Evolutionary conservation across 2,329 filamentous ascomycete species (phyloP).

Genomic region (Boeremia lycopersici): DNA sequence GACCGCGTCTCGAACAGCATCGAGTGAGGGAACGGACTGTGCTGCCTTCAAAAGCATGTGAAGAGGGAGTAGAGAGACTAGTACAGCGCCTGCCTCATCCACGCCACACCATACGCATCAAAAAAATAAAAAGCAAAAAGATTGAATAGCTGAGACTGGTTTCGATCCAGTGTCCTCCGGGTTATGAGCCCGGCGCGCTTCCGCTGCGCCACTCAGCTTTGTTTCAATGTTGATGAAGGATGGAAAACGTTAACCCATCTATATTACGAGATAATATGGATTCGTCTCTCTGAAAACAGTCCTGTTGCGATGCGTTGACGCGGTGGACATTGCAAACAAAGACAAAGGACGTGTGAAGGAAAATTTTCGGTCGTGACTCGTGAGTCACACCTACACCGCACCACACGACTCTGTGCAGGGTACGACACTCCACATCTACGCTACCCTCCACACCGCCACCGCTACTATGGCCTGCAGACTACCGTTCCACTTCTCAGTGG

Average conservation of each 20-base stretch:
- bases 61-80: neutral
- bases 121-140: slow-evolving; percentile 10
- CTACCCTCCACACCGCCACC: no score
- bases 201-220: slow-evolving; percentile 38
- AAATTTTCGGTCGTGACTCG: neutral
- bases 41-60: neutral
- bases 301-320: no score
- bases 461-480: no score
- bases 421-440: neutral
- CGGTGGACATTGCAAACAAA: no score
- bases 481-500: no score
- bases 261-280: neutral
- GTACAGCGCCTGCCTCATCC: no score
- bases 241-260: neutral
- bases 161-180: slow-evolving; percentile 37
- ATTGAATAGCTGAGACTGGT: slow-evolving; percentile 25
- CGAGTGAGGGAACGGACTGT: no score
- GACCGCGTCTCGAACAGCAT: no score
- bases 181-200: slow-evolving; percentile 44
- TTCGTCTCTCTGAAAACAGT: no score
- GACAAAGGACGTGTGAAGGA: neutral
- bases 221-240: neutral
- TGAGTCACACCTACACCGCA: neutral
- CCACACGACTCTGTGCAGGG: no score
- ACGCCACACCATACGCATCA: no score